Conservation (phyloP, 2,329 filamentous ascomycete species). For the Byssochlamys sp. region DNA sequence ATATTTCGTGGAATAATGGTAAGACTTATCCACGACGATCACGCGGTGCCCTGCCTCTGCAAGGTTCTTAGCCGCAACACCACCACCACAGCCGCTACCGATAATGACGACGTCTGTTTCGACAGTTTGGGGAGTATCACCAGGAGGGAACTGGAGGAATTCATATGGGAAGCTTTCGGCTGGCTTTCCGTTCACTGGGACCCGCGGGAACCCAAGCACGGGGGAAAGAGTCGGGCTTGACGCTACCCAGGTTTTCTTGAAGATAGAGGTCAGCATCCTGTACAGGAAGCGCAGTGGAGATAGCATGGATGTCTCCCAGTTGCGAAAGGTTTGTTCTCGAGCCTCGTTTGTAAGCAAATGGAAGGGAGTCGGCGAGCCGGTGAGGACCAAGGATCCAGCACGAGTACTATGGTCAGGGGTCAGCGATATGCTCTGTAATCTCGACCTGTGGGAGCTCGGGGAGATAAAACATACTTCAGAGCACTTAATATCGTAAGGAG, state of each 20-base stretch:
- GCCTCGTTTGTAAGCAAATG: conserved; percentile 44
- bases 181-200: conserved; percentile 45
- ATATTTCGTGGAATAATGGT: conserved; percentile 62
- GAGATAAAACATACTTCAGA: conserved; percentile 38
- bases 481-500: conserved; percentile 44
- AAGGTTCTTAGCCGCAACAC: conserved; percentile 69
- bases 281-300: conserved; percentile 43
- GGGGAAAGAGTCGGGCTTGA: conserved; percentile 42
- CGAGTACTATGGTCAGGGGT: conserved; percentile 34
- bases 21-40: conserved; percentile 72
- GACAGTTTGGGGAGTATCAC: conserved; percentile 47
- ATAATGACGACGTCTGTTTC: conserved; percentile 77
- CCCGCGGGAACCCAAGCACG: conserved; percentile 45
- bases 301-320: conserved; percentile 46
- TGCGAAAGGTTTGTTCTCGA: conserved; percentile 45
- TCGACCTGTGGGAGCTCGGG: neutral
- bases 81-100: conserved; percentile 78
- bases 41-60: conserved; percentile 67
- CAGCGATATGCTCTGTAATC: neutral
- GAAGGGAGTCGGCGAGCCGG: conserved; percentile 47
- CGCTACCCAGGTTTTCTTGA: conserved; percentile 45
- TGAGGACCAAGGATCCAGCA: conserved; percentile 47
- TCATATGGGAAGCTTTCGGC: conserved; percentile 45
- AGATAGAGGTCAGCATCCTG: conserved; percentile 40
- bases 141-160: conserved; percentile 50